phyloP scores from a whole-genome alignment of 345 rosid species.

The Atalantia buxifolia region DNA sequence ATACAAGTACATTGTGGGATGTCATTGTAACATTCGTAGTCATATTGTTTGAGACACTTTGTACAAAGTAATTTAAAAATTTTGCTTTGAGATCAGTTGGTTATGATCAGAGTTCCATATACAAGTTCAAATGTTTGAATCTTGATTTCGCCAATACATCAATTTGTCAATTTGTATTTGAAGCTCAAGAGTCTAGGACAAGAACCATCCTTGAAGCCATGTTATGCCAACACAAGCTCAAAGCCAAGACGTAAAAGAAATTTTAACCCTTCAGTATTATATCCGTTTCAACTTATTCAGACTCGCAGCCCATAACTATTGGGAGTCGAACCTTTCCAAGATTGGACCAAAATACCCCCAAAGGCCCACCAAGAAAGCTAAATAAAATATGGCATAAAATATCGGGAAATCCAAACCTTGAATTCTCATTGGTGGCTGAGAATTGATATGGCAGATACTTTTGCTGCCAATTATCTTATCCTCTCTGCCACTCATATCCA shows the following conservation, averaged over 20 bases:
- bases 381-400: constrained; percentile 11
- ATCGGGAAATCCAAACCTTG: constrained; percentile 52
- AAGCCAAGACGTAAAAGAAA: not conserved
- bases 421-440: constrained; percentile 48
- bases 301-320: constrained; percentile 24
- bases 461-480: constrained; percentile 54
- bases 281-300: constrained; percentile 11
- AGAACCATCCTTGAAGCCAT: not conserved
- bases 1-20: no score
- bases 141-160: not conserved
- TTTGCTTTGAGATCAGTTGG: no score
- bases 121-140: not conserved
- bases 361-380: not conserved
- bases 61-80: no score
- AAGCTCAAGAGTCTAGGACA: not conserved
- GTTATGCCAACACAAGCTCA: not conserved
- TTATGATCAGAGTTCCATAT: no score
- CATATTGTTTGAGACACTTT: no score
- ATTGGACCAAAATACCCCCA: constrained; percentile 30
- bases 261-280: constrained; percentile 13
- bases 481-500: constrained; percentile 25
- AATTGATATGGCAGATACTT: constrained; percentile 46
- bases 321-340: constrained; percentile 17
- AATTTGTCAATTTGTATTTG: not conserved
- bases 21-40: no score